Conservation (phyloP, 371 early-diverging fungal species). For the Vairimorpha necatrix region DNA sequence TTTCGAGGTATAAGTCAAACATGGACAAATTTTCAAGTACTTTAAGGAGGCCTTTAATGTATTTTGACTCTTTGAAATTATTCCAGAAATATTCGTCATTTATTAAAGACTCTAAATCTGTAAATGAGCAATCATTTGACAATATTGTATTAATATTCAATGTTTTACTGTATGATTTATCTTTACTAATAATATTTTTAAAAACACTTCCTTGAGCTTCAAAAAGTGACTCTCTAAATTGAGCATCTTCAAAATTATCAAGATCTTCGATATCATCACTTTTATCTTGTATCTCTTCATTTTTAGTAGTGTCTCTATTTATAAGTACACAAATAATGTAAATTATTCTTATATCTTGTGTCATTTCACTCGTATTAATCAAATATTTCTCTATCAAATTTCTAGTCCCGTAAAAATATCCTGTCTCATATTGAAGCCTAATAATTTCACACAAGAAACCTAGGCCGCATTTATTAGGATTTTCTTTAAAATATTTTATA, state of each 20-base stretch:
- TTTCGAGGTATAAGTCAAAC: conserved; percentile 6
- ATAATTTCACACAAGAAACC: conserved; percentile 40
- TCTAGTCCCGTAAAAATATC: conserved; percentile 12
- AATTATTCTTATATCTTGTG: conserved; percentile 27
- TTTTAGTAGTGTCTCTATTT: background rate
- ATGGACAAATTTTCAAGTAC: conserved; percentile 12
- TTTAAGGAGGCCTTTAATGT: conserved; percentile 5
- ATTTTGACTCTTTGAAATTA: conserved; percentile 5
- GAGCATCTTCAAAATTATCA: background rate
- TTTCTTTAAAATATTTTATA: conserved; percentile 21
- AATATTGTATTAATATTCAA: background rate
- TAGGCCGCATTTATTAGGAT: conserved; percentile 24
- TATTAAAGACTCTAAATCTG: background rate
- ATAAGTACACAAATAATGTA: conserved; percentile 18
- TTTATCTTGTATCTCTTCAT: background rate
- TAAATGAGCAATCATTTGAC: background rate
- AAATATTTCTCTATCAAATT: conserved; percentile 20
- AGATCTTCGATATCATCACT: background rate
- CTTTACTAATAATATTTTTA: background rate
- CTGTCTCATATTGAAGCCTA: conserved; percentile 30
- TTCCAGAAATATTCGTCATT: background rate
- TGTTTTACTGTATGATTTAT: background rate
- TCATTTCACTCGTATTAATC: background rate
- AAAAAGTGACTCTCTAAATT: conserved; percentile 8
- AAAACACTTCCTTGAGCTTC: background rate